Evolutionary conservation across 192 early-diverging fungal genomes (phyloP), one percentile per base, ranked within the genome.

Genomic region (Pilaira anomala): DNA sequence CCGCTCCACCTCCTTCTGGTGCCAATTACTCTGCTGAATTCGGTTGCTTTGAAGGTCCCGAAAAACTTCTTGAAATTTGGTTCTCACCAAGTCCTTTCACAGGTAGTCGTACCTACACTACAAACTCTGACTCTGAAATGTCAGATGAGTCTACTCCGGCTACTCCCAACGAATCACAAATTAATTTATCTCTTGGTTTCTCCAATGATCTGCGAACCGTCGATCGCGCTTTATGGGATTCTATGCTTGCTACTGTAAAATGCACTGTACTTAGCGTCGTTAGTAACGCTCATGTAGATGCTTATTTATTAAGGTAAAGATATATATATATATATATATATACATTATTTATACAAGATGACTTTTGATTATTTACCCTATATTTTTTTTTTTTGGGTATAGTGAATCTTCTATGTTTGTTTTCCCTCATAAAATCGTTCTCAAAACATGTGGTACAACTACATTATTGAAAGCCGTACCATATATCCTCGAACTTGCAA

Each of bases 361-460:
- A 4, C 48, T 26, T n/a, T 3, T 71, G 6, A 19, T 19, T 48
- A 28, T 11, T 5, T 28, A 54, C 24, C 51, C 22, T 14, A 72
- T 49, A 8, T 30, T 44, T 44, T 44, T 44, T 44, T 44, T 44
- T 44, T 44, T 44, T 44, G 3, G 9, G 9, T 45, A 5, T 60
- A 83, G 92, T 77, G 96, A 98, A 80, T 95, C 93, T 14, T 95
- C 94, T 48, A 91, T 98, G 86, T 98, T 98, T 77, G 93, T 98
- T 16, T 97, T 94, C 72, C 85, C 88, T n/a, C 89, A 97, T 82
- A 91, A 93, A 64, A 63, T 98, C 30, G 91, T 98, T 49, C 78
- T 98, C 60, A 98, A 98, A 81, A 98, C 96, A 12, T 98, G 96
- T 76, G 96, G 96, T 18, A 97, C 96, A 11, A 98, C 96, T 18